These are phyloP conservation scores for Hyaloscypha bicolor DNA, from an alignment of 495 filamentous ascomycete genomes.

Conservation along the genomic window DNA sequence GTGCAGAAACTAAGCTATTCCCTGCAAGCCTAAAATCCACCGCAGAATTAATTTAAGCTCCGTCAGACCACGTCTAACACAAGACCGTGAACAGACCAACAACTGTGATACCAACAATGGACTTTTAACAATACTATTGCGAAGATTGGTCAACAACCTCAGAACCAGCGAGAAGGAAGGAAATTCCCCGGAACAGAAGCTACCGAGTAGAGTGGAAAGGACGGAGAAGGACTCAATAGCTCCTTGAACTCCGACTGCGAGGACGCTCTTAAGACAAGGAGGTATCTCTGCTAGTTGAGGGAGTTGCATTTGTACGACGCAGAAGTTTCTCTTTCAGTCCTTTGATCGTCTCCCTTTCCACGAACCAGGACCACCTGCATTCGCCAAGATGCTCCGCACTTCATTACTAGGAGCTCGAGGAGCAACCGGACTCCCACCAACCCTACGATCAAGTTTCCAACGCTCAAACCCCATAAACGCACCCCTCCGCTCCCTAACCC, in stretches of 20 bases:
- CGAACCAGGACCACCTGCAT: too few relatives aligned
- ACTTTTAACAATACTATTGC: neutral
- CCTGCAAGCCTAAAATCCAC: slow-evolving; percentile 15
- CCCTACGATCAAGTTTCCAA: slow-evolving; percentile 13
- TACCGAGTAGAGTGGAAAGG: neutral
- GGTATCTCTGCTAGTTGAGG: neutral
- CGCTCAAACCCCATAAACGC: neutral
- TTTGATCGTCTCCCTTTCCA: neutral
- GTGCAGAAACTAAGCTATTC: slow-evolving; percentile 15
- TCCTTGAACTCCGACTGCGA: neutral
- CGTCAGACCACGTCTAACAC: neutral
- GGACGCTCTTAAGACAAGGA: neutral
- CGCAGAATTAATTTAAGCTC: slow-evolving; percentile 9
- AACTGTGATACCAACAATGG: neutral
- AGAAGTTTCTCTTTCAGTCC: neutral
- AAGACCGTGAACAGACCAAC: neutral
- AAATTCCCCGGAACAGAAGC: neutral
- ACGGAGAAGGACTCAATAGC: neutral
- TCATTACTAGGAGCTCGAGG: slow-evolving; percentile 18
- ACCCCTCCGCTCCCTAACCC: slow-evolving; percentile 14
- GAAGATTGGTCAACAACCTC: neutral
- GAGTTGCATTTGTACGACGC: slow-evolving; percentile 9
- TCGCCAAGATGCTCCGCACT: slow-evolving; percentile 27
- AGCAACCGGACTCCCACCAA: slow-evolving; percentile 1
- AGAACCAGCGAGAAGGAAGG: neutral